Percentiles rank a stretch among this genome's conserved stretches.
Conservation (phyloP, 345 rosid species). For the Eucalyptus urophylla region DNA sequence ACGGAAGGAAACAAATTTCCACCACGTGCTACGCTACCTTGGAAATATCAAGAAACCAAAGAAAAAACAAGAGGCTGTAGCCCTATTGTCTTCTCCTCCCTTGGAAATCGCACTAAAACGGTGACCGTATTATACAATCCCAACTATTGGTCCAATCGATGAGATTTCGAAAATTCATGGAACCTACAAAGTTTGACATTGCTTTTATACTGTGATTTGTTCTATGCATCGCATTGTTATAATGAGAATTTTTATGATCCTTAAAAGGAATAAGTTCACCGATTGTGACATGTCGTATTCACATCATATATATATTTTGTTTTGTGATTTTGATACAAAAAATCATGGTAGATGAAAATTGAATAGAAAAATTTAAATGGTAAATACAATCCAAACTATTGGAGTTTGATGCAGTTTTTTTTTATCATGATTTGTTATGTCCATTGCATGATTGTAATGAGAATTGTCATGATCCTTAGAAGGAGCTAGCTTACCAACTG, state of each 20-base stretch:
- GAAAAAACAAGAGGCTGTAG: neutral
- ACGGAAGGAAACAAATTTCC: neutral
- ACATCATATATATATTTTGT: neutral
- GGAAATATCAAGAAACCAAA: neutral
- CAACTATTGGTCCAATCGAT: neutral
- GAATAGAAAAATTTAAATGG: neutral
- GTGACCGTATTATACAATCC: neutral
- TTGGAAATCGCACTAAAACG: neutral
- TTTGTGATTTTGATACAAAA: rapidly evolving
- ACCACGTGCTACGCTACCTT: neutral
- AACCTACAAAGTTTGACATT: neutral
- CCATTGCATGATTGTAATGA: neutral
- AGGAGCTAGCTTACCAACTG: neutral
- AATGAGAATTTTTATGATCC: neutral
- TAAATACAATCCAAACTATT: neutral
- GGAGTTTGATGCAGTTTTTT: neutral
- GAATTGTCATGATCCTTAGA: neutral
- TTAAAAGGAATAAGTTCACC: neutral
- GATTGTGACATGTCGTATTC: neutral
- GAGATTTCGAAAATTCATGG: neutral
- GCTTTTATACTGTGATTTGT: neutral
- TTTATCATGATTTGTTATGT: neutral
- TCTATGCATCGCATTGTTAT: neutral
- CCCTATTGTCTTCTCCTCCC: neutral
- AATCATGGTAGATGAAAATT: neutral